phyloP scores from a whole-genome alignment of 305 asterid species.

The Monarda citriodora region DNA sequence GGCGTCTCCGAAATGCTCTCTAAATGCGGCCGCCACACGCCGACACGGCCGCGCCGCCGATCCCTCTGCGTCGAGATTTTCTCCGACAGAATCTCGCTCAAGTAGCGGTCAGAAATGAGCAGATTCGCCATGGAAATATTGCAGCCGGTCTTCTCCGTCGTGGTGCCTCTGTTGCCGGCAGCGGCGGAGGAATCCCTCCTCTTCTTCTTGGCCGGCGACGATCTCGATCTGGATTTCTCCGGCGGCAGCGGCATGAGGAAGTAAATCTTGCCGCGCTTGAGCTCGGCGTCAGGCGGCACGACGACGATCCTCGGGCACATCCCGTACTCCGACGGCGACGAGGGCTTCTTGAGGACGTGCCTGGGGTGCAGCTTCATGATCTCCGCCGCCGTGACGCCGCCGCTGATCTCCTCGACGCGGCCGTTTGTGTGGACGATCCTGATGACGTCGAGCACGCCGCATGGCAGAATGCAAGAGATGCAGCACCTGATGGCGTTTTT shows the following conservation, averaged over 20 bases:
- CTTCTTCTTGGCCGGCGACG: constrained; percentile 27
- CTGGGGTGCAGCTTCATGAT: constrained; percentile 85
- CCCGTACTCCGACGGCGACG: constrained; percentile 36
- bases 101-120: constrained; percentile 55
- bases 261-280: constrained; percentile 91
- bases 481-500: constrained; percentile 81
- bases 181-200: constrained; percentile 19
- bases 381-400: constrained; percentile 66
- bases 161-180: constrained; percentile 23
- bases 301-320: constrained; percentile 69
- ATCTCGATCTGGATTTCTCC: constrained; percentile 25
- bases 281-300: constrained; percentile 82
- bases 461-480: constrained; percentile 98
- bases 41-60: constrained; percentile 83
- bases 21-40: constrained; percentile 89
- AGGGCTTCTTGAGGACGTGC: constrained; percentile 84
- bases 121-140: constrained; percentile 23
- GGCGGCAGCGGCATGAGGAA: constrained; percentile 74
- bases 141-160: constrained; percentile 18
- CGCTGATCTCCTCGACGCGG: constrained; percentile 80
- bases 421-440: constrained; percentile 91
- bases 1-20: constrained; percentile 86
- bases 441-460: constrained; percentile 93
- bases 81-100: constrained; percentile 87
- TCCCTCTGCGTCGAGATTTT: constrained; percentile 65